Conservation (phyloP, 768 basidiomycete species). For the Boletus pseudopeckii region DNA sequence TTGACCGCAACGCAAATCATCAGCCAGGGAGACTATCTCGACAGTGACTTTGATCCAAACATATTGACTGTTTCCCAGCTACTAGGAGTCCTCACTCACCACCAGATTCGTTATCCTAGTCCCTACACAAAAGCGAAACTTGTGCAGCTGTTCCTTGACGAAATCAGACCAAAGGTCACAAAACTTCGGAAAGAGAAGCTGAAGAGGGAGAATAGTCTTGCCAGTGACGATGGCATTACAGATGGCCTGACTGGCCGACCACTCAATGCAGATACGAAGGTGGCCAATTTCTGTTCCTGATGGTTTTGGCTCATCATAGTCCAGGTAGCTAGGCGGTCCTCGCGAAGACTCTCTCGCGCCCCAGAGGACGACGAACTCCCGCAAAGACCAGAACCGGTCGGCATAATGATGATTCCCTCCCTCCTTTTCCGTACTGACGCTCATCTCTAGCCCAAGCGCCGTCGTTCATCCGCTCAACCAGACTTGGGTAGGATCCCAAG, state of each 20-base stretch:
- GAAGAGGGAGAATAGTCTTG: constrained; percentile 62
- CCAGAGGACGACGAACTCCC: constrained; percentile 43
- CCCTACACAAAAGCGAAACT: constrained; percentile 77
- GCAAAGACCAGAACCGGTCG: constrained; percentile 54
- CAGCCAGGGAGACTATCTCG: constrained; percentile 70
- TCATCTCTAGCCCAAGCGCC: constrained; percentile 61
- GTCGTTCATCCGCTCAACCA: constrained; percentile 78
- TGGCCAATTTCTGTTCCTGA: constrained; percentile 22
- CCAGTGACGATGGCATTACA: constrained; percentile 79
- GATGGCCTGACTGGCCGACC: constrained; percentile 81
- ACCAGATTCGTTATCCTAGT: constrained; percentile 70
- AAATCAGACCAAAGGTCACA: constrained; percentile 58
- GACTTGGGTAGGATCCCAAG: constrained; percentile 50
- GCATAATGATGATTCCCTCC: constrained; percentile 20
- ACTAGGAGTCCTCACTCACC: constrained; percentile 71
- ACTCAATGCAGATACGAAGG: constrained; percentile 48
- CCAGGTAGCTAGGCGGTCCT: constrained; percentile 47
- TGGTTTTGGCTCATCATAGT: constrained; percentile 5
- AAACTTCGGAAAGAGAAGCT: constrained; percentile 63
- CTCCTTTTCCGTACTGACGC: constrained; percentile 13
- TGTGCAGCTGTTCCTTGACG: constrained; percentile 71
- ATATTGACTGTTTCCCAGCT: constrained; percentile 79
- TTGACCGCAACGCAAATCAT: constrained; percentile 79
- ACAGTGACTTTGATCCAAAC: constrained; percentile 71
- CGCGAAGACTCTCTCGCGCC: constrained; percentile 60